Evolutionary conservation across 345 rosid species (phyloP).

Genomic region (Populus euphratica): DNA sequence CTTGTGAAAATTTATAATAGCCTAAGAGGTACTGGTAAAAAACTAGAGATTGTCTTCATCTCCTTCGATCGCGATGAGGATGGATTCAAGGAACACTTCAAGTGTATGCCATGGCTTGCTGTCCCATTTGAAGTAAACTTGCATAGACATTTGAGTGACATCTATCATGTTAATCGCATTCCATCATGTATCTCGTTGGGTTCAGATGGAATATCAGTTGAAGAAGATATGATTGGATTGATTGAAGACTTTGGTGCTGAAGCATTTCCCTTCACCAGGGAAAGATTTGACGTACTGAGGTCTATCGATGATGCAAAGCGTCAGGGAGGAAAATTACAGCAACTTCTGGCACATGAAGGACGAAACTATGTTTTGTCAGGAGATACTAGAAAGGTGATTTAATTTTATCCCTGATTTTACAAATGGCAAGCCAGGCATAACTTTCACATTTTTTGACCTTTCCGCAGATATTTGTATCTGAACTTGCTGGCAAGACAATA

Average conservation of each 20-base stretch:
- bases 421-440: neutral
- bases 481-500: conserved; percentile 67
- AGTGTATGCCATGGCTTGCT: conserved; percentile 78
- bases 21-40: conserved; percentile 39
- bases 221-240: conserved; percentile 55
- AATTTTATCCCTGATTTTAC: neutral
- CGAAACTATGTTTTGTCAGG: conserved; percentile 42
- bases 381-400: conserved; percentile 48
- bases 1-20: conserved; percentile 52
- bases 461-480: conserved; percentile 46
- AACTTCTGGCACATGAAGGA: conserved; percentile 49
- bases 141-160: conserved; percentile 37
- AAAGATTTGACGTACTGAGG: conserved; percentile 57
- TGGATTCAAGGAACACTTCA: conserved; percentile 56
- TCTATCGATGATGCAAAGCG: conserved; percentile 54
- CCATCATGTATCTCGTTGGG: conserved; percentile 55
- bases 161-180: conserved; percentile 46
- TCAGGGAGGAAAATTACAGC: conserved; percentile 54
- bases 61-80: conserved; percentile 67
- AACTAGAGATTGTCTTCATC: conserved; percentile 60
- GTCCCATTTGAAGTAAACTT: conserved; percentile 52
- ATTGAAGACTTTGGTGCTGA: conserved; percentile 70
- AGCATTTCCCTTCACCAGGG: conserved; percentile 64
- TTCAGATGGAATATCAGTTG: conserved; percentile 38
- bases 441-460: neutral